Evolutionary conservation across 2,329 filamentous ascomycete genomes (phyloP).

Genomic region (Alternaria angustiovoidea): DNA sequence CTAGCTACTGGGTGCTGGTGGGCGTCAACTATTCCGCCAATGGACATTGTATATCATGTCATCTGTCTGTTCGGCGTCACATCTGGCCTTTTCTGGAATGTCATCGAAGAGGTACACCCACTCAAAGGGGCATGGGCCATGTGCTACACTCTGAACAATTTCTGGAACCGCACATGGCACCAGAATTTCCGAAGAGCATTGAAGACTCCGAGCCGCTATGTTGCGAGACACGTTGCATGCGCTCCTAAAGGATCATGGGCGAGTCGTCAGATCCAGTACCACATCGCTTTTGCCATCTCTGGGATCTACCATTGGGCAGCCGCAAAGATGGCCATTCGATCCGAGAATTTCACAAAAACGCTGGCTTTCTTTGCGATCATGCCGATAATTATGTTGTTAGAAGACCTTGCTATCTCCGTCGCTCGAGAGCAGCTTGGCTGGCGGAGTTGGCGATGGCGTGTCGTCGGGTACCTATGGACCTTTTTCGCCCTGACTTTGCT

Average conservation of each 20-base stretch:
- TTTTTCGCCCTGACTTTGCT: slow-evolving; percentile 36
- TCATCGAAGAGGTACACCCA: neutral
- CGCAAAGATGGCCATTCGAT: neutral
- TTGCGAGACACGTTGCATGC: neutral
- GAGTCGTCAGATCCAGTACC: slow-evolving; percentile 4
- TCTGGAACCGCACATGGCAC: slow-evolving; percentile 3
- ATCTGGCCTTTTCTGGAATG: slow-evolving; percentile 3
- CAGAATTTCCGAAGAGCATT: slow-evolving; percentile 4
- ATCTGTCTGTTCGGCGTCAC: neutral
- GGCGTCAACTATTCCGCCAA: neutral
- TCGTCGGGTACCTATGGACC: neutral
- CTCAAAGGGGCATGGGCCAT: neutral
- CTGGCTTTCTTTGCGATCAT: neutral
- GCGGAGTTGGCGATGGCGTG: neutral
- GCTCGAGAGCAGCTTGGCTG: neutral
- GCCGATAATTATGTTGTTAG: neutral
- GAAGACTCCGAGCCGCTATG: neutral
- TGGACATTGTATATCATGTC: neutral
- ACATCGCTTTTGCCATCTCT: slow-evolving; percentile 1
- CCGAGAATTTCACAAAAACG: neutral
- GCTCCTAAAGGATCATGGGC: neutral
- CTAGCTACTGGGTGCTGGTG: neutral
- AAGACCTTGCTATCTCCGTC: neutral
- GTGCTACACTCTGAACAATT: slow-evolving; percentile 1
- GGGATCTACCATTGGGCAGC: neutral